A percentile compares a stretch with the other conserved stretches of the same genome.
phyloP scores from a whole-genome alignment of 2,329 filamentous ascomycete genomes.

The Claviceps maximensis region DNA sequence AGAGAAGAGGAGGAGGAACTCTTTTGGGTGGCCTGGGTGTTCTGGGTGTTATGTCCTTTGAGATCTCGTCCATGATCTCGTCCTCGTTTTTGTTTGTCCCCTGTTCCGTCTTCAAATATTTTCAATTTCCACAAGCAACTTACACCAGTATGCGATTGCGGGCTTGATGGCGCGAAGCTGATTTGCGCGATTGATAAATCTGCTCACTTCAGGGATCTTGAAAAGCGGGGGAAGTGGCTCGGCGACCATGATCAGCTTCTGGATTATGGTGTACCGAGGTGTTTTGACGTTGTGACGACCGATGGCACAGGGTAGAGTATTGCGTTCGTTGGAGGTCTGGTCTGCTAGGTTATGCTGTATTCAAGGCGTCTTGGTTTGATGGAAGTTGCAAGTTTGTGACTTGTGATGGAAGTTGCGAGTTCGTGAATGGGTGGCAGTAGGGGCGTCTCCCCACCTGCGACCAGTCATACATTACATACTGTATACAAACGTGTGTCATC shows the following conservation, averaged over 20 bases:
- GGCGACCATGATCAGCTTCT: slow-evolving; percentile 44
- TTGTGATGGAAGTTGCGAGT: too few relatives aligned
- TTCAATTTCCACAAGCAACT: slow-evolving; percentile 22
- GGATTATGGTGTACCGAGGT: background rate
- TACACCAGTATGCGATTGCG: slow-evolving; percentile 91
- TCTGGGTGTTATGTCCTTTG: background rate
- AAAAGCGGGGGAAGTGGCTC: slow-evolving; percentile 35
- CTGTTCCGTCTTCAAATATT: background rate
- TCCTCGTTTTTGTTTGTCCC: background rate
- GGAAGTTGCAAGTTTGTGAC: too few relatives aligned
- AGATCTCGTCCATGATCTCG: background rate
- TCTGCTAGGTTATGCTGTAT: background rate
- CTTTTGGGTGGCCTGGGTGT: background rate
- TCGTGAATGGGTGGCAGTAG: too few relatives aligned
- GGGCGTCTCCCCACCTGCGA: too few relatives aligned
- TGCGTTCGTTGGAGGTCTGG: background rate
- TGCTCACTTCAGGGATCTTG: slow-evolving; percentile 67
- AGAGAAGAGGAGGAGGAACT: background rate
- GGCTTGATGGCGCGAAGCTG: slow-evolving; percentile 80
- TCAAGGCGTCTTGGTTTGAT: background rate
- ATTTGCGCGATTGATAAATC: slow-evolving; percentile 69
- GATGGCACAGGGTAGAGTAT: background rate
- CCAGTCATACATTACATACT: too few relatives aligned
- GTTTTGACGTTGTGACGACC: background rate
- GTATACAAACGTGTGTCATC: too few relatives aligned